Percentiles rank a stretch among this genome's conserved stretches.
These are phyloP conservation scores for Helianthus tuberosus DNA, from an alignment of 129 eudicot species.

Conservation along the genomic window DNA sequence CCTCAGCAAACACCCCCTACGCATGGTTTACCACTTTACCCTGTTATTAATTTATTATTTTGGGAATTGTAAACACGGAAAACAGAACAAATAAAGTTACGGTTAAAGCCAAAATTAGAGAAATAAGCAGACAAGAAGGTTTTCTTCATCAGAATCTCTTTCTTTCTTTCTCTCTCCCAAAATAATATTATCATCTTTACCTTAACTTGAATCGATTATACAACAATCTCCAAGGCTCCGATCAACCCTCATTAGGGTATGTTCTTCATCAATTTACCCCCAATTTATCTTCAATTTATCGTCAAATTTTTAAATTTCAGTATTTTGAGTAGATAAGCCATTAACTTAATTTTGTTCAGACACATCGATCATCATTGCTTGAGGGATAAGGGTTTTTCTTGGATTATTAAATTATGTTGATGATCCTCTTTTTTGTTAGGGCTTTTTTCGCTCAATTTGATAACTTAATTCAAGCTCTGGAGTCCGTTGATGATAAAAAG, in stretches of 20 bases:
- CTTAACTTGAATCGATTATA: conserved; percentile 22
- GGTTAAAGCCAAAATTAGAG: conserved; percentile 39
- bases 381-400: conserved; percentile 12
- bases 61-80: conserved; percentile 26
- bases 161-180: conserved; percentile 26
- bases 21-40: no score
- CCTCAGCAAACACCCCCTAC: no score
- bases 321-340: conserved; percentile 28
- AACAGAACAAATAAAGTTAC: conserved; percentile 35
- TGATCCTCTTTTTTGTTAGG: conserved; percentile 35
- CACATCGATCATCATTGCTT: conserved; percentile 31
- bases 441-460: conserved; percentile 24
- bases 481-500: conserved; percentile 58
- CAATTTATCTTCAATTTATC: conserved; percentile 1
- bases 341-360: conserved; percentile 16
- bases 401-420: conserved; percentile 40
- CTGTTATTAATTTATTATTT: neutral
- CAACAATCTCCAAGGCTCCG: conserved; percentile 12
- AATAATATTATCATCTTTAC: conserved; percentile 24
- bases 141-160: conserved; percentile 37
- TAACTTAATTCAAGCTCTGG: conserved; percentile 41
- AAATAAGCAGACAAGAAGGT: conserved; percentile 29
- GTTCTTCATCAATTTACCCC: conserved; percentile 1
- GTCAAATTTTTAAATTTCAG: neutral
- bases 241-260: conserved; percentile 47